Conservation (phyloP, 2,329 filamentous ascomycete species). For the Alternaria sp. region DNA sequence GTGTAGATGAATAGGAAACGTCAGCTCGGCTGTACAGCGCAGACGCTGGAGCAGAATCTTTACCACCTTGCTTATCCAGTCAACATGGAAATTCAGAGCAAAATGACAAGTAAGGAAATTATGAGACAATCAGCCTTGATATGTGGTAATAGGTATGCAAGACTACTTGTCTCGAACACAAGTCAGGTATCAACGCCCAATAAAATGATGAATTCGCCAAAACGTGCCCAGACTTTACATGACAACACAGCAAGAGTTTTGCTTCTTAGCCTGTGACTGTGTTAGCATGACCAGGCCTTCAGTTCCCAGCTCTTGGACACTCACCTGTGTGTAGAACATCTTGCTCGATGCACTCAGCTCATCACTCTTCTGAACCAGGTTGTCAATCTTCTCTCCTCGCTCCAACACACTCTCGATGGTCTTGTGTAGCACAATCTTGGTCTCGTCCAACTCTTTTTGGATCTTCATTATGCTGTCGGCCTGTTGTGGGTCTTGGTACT, state of each 20-base stretch:
- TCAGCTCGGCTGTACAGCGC: not conserved
- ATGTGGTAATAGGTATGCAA: not conserved
- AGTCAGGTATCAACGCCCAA: slow-evolving; percentile 1
- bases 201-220: slow-evolving; percentile 1
- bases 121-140: not conserved
- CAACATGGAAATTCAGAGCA: not conserved
- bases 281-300: not conserved
- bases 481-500: slow-evolving; percentile 86
- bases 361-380: slow-evolving; percentile 90
- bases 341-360: slow-evolving; percentile 90
- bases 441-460: slow-evolving; percentile 95
- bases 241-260: slow-evolving; percentile 65
- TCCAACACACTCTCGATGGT: slow-evolving; percentile 89
- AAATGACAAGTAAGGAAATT: not conserved
- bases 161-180: slow-evolving; percentile 8
- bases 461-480: slow-evolving; percentile 95
- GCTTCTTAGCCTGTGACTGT: slow-evolving; percentile 57
- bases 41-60: too few species aligned
- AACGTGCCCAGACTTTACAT: slow-evolving; percentile 50
- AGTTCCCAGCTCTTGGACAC: slow-evolving; percentile 28
- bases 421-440: slow-evolving; percentile 96
- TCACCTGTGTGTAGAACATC: slow-evolving; percentile 88
- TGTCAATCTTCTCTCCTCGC: slow-evolving; percentile 95
- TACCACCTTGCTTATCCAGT: not conserved
- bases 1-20: not conserved